phyloP scores from a whole-genome alignment of 148 eudicot genomes.

The Gaultheria prostrata region DNA sequence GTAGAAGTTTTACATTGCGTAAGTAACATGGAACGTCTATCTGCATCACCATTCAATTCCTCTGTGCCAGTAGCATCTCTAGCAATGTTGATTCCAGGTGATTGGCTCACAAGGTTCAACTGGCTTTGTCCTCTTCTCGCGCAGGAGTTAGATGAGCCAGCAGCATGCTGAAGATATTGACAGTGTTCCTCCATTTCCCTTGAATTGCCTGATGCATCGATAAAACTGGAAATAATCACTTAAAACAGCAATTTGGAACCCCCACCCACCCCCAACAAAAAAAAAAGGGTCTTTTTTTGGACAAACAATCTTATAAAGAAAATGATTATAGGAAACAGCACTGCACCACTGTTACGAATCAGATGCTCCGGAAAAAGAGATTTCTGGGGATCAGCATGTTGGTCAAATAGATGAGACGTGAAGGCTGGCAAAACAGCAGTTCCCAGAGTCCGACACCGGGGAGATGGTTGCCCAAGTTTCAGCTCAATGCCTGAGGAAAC shows the following conservation, averaged over 20 bases:
- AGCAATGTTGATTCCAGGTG: conserved; percentile 20
- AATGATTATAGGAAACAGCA: background rate
- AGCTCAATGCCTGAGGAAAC: conserved; percentile 51
- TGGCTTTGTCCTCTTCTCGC: conserved; percentile 27
- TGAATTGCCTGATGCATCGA: conserved; percentile 35
- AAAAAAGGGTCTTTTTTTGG: too few relatives aligned
- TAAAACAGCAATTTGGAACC: conserved; percentile 7
- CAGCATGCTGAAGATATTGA: conserved; percentile 24
- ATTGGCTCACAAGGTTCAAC: conserved; percentile 18
- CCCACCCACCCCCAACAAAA: background rate
- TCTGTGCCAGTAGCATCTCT: conserved; percentile 24
- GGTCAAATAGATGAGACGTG: conserved; percentile 21
- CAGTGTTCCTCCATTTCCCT: conserved; percentile 17
- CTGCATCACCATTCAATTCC: conserved; percentile 22
- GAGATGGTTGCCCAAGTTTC: conserved; percentile 72
- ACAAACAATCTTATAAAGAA: background rate
- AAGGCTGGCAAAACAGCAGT: conserved; percentile 22
- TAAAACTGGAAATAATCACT: conserved; percentile 11
- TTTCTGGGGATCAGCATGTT: conserved; percentile 22
- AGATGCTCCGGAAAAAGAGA: conserved; percentile 31
- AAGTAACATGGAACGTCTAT: conserved; percentile 23
- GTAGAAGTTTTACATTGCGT: conserved; percentile 24
- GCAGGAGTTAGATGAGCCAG: conserved; percentile 26
- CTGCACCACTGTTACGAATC: conserved; percentile 38
- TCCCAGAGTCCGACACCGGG: conserved; percentile 37